These are phyloP conservation scores for Colletotrichum cereale DNA, from an alignment of 2,329 filamentous ascomycete genomes.

Conservation along the genomic window DNA sequence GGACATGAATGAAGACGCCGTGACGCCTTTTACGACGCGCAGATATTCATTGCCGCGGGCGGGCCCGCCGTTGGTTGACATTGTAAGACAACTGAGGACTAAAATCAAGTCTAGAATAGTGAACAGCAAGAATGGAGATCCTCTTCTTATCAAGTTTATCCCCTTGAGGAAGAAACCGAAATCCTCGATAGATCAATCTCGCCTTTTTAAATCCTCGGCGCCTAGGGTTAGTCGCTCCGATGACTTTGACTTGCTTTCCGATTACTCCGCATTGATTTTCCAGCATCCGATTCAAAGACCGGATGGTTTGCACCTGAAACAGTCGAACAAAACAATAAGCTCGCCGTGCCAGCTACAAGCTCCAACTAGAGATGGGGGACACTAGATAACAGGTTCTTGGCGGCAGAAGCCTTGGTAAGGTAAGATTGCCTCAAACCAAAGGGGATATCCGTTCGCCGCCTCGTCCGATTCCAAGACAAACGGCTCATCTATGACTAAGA, in stretches of 20 bases:
- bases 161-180: not conserved
- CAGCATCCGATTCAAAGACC: not conserved
- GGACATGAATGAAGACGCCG: not conserved
- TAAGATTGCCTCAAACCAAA: not conserved
- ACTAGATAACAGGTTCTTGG: not conserved
- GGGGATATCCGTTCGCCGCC: not conserved
- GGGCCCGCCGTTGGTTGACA: not conserved
- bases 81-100: not conserved
- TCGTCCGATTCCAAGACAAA: not conserved
- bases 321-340: not conserved
- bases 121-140: not conserved
- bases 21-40: not conserved
- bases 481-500: not conserved
- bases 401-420: not conserved
- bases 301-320: not conserved
- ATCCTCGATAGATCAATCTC: not conserved
- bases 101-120: not conserved
- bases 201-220: not conserved
- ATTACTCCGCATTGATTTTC: too few relatives aligned
- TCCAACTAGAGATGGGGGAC: not conserved
- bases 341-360: not conserved
- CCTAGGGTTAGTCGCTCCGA: too few relatives aligned
- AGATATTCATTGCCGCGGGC: slow-evolving; percentile 9
- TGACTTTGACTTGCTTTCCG: too few relatives aligned
- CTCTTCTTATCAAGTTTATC: too few relatives aligned